Evolutionary conservation across 2,329 filamentous ascomycete species (phyloP).

Genomic region (Fusarium liriodendri): DNA sequence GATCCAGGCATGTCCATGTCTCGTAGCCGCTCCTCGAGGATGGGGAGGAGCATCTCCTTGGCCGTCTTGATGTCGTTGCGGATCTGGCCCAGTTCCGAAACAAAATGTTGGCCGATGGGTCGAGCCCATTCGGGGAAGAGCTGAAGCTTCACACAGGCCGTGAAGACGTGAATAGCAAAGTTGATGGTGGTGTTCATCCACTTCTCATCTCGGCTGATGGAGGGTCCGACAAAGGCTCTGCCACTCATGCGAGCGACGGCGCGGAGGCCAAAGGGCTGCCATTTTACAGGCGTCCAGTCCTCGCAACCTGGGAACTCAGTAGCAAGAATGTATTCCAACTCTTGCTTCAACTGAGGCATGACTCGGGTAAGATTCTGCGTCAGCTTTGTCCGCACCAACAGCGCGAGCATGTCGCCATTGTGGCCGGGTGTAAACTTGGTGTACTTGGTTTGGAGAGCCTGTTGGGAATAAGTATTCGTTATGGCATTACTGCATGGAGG

Average conservation of each 20-base stretch:
- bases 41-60: conserved; percentile 56
- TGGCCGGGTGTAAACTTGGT: conserved; percentile 61
- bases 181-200: conserved; percentile 66
- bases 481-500: background rate
- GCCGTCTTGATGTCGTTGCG: conserved; percentile 56
- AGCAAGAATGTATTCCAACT: conserved; percentile 58
- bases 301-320: conserved; percentile 62
- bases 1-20: conserved; percentile 52
- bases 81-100: conserved; percentile 60
- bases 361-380: conserved; percentile 60
- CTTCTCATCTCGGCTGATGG: conserved; percentile 61
- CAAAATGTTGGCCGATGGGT: conserved; percentile 58
- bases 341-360: conserved; percentile 58
- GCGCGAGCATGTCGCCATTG: conserved; percentile 57
- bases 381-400: conserved; percentile 59
- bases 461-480: conserved; percentile 5
- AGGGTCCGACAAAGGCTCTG: conserved; percentile 62
- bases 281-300: conserved; percentile 66
- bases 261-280: conserved; percentile 63
- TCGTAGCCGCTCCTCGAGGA: conserved; percentile 59
- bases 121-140: conserved; percentile 63
- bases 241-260: conserved; percentile 65
- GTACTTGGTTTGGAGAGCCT: conserved; percentile 64
- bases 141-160: conserved; percentile 61
- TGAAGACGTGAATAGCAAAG: conserved; percentile 62